These are phyloP conservation scores for Leccinum pachyderme DNA, from an alignment of 1,284 basidiomycete genomes.

Conservation along the genomic window DNA sequence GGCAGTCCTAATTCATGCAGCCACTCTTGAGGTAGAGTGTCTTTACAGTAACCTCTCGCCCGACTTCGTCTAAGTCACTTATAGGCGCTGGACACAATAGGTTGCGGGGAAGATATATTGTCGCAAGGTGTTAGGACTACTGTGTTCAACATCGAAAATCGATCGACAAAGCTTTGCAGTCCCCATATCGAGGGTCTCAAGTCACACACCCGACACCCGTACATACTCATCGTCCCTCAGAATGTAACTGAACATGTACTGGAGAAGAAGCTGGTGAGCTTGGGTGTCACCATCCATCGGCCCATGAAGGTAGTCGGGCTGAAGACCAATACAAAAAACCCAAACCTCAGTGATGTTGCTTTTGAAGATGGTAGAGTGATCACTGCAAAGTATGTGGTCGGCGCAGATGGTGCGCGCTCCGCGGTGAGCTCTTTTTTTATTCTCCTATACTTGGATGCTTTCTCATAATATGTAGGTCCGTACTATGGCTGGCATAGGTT, in stretches of 20 bases:
- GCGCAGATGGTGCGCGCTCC: slow-evolving; percentile 33
- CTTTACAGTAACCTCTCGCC: too few relatives aligned
- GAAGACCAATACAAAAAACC: slow-evolving; percentile 22
- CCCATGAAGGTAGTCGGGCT: slow-evolving; percentile 31
- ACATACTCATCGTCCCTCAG: slow-evolving; percentile 46
- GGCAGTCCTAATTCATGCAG: slow-evolving; percentile 43
- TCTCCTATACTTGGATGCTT: background rate
- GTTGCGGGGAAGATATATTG: slow-evolving; percentile 42
- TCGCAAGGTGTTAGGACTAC: slow-evolving; percentile 37
- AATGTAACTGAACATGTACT: slow-evolving; percentile 46
- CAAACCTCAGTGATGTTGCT: slow-evolving; percentile 36
- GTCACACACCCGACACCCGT: slow-evolving; percentile 45
- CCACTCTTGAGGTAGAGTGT: slow-evolving; percentile 42
- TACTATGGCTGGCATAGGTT: slow-evolving; percentile 19
- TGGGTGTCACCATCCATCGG: slow-evolving; percentile 21
- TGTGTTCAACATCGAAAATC: slow-evolving; percentile 32
- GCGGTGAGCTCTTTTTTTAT: slow-evolving; percentile 37
- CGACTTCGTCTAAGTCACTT: background rate
- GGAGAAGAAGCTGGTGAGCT: slow-evolving; percentile 34
- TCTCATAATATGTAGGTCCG: slow-evolving; percentile 13
- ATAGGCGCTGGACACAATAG: slow-evolving; percentile 48
- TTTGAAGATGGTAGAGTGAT: slow-evolving; percentile 52
- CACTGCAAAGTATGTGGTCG: slow-evolving; percentile 42
- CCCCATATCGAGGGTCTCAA: slow-evolving; percentile 36
- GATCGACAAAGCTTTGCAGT: slow-evolving; percentile 27